Evolutionary conservation across 2,329 filamentous ascomycete genomes (phyloP), one percentile per base, ranked within the genome.

Genomic region (Fusarium subglutinans): DNA sequence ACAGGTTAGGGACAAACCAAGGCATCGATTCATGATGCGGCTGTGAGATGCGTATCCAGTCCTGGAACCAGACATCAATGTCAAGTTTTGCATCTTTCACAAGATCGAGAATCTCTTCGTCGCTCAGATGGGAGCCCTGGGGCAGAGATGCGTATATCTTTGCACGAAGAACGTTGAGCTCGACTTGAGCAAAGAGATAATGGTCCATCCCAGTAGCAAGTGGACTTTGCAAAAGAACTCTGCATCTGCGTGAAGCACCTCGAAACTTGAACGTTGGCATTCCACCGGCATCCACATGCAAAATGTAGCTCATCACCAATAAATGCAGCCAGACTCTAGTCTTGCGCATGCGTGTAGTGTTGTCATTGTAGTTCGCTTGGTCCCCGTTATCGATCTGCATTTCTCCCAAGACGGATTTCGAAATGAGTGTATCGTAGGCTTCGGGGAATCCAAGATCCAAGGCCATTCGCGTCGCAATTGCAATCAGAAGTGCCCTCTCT

Each of bases 21-120:
- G 67, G 67, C 67, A 70, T 70, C 1, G 15, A 17, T 1, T 28
- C 37, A 1, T 70, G 59, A 5, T 70, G 59, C 0, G 50, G 60
- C 11, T 70, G 37, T 0, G 66, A 70, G 2, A 70, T 70, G 0
- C 67, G 67, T 4, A 70, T 45, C 66, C 67, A 70, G 7, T 70
- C 67, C 24, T 70, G 60, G 1, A 54, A 70, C 66, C 67, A 70
- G 3, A 70, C 67, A 14, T 70, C 67, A 1, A 70, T 70, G 9
- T 70, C 67, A 0, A 70, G 67, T 17, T 70, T 70, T 4, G 67
- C 67, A 22, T 70, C 67, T 22, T 55, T 66, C 0, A 70, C 67
- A 13, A 60, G 20, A 4, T 70, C 53, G 8, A 70, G 51, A 6
- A 70, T 70, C 13, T 70, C 67, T 6, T n/a, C 54, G 2, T 70